Conservation (phyloP, 768 basidiomycete genomes). For the Dioszegia hungarica region DNA sequence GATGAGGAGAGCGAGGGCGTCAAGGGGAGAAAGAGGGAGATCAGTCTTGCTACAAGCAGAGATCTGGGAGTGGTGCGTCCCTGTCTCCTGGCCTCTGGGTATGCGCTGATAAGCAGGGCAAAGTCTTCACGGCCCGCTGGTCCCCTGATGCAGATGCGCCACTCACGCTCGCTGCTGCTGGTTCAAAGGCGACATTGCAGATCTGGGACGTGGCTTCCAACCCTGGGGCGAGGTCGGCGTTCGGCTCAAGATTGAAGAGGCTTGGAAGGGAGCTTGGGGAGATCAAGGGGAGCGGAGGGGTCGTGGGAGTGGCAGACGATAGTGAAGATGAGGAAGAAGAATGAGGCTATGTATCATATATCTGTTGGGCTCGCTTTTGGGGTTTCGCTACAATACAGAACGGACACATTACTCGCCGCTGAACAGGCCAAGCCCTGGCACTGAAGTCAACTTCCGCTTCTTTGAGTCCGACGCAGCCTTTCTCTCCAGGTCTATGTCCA, state of each 20-base stretch:
- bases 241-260: constrained; percentile 68
- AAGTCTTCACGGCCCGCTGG: constrained; percentile 85
- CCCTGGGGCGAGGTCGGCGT: constrained; percentile 72
- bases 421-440: too few relatives aligned
- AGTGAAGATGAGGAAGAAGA: constrained; percentile 30
- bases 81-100: neutral
- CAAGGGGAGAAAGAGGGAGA: constrained; percentile 37
- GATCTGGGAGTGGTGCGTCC: constrained; percentile 78
- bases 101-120: constrained; percentile 60
- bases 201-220: constrained; percentile 92
- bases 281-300: constrained; percentile 45
- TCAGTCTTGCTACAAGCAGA: constrained; percentile 49
- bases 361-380: too few relatives aligned
- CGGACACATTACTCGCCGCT: too few relatives aligned
- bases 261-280: constrained; percentile 61
- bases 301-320: constrained; percentile 54
- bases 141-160: constrained; percentile 80
- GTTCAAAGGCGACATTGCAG: constrained; percentile 88
- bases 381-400: too few relatives aligned
- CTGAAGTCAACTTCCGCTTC: too few relatives aligned
- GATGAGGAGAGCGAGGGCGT: constrained; percentile 52
- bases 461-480: too few relatives aligned
- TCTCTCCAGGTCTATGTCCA: too few relatives aligned
- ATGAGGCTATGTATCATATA: neutral
- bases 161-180: constrained; percentile 86